phyloP scores from a whole-genome alignment of 1,284 basidiomycete genomes.

The Vanrija sp. region DNA sequence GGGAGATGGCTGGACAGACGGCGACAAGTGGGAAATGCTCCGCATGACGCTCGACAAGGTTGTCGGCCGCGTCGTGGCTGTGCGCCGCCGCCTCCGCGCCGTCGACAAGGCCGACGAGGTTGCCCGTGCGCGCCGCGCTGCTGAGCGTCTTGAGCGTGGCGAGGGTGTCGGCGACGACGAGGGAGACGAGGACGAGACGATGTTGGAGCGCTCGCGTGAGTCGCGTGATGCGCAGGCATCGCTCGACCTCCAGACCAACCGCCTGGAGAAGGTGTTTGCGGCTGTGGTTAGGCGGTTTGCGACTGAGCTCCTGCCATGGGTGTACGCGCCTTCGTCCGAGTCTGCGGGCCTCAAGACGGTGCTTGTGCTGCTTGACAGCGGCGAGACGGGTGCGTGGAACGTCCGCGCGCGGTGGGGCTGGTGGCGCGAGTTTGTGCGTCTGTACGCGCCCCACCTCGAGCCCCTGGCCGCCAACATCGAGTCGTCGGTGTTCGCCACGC shows the following conservation, averaged over 20 bases:
- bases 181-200: slow-evolving; percentile 20
- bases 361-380: slow-evolving; percentile 34
- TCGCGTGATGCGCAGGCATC: slow-evolving; percentile 38
- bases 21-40: slow-evolving; percentile 76
- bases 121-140: slow-evolving; percentile 66
- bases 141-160: slow-evolving; percentile 38
- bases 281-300: slow-evolving; percentile 36
- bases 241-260: slow-evolving; percentile 34
- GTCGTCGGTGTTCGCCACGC: slow-evolving; percentile 14
- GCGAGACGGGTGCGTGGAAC: slow-evolving; percentile 38
- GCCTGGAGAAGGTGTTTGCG: slow-evolving; percentile 35
- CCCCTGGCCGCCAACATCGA: slow-evolving; percentile 27
- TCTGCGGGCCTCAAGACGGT: slow-evolving; percentile 34
- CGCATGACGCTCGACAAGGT: slow-evolving; percentile 76
- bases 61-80: slow-evolving; percentile 74
- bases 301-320: slow-evolving; percentile 32
- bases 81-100: slow-evolving; percentile 64
- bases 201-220: slow-evolving; percentile 35
- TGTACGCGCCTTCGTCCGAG: slow-evolving; percentile 11
- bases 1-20: slow-evolving; percentile 52
- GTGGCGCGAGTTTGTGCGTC: slow-evolving; percentile 45
- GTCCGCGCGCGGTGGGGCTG: slow-evolving; percentile 40
- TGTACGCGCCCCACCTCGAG: slow-evolving; percentile 28
- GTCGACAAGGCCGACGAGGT: slow-evolving; percentile 84
- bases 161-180: slow-evolving; percentile 38